Evolutionary conservation across 495 filamentous ascomycete species (phyloP).

Genomic region (Chaetomium cochliodes): DNA sequence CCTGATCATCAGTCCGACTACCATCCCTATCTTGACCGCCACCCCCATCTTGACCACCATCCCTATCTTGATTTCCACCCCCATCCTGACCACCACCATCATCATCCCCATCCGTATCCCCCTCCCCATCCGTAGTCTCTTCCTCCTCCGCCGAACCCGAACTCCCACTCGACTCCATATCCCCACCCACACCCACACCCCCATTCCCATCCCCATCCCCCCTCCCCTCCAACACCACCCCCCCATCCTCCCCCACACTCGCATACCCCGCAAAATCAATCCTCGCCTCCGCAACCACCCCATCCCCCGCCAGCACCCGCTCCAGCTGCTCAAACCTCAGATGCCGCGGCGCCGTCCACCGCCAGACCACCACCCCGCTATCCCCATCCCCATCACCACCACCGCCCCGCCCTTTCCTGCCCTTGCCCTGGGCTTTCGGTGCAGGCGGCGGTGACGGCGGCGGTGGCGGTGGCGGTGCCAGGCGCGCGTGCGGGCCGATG

Average conservation of each 20-base stretch:
- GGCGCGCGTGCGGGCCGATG: not conserved
- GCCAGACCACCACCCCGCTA: not conserved
- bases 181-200: too few relatives aligned
- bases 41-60: not conserved
- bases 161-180: too few relatives aligned
- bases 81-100: not conserved
- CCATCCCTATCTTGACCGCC: not conserved
- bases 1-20: too few relatives aligned
- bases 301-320: not conserved
- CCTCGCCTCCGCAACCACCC: not conserved
- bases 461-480: not conserved
- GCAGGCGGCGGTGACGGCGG: too few relatives aligned
- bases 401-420: too few relatives aligned
- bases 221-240: not conserved
- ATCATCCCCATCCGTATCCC: not conserved
- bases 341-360: slow-evolving; percentile 6
- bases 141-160: not conserved
- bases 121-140: not conserved
- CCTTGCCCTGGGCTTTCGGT: too few relatives aligned
- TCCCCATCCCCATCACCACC: too few relatives aligned
- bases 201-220: not conserved
- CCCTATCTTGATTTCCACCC: not conserved
- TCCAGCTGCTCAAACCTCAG: not conserved
- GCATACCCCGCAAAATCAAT: not conserved
- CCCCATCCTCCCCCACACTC: not conserved